Evolutionary conservation across 192 early-diverging fungal species (phyloP), one percentile per base, ranked within the genome.

Genomic region (Coemansia sp.): DNA sequence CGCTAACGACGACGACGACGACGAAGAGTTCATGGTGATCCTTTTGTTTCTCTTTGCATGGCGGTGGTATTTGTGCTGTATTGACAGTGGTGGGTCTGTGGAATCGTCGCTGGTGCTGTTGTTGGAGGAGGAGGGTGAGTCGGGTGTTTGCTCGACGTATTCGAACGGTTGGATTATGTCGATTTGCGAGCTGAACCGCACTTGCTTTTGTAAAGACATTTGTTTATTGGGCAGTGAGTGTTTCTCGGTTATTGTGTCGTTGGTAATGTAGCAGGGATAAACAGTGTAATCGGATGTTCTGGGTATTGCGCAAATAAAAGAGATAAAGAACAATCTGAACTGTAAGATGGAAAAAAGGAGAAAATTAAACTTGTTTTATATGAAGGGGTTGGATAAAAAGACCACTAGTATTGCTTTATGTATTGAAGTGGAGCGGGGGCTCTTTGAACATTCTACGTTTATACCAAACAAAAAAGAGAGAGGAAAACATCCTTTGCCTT

Each of bases 191-290:
- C 55, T 57, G 37, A 57, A 50, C n/a, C 41, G 50, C 3, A 50
- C 45, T 61, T 50, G 37, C n/a, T 61, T 61, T 30, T 59, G 28
- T 30, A 54, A 14, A 4, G 52, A n/a, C 52, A 54, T 54, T 17
- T 19, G 13, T 13, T 40, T 6, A 40, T 40, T 34, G 33, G 10
- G 33, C n/a, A n/a, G n/a, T n/a, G 10, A 34, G 33, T 34, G 33
- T 34, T 34, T 34, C 33, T 34, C n/a, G n/a, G n/a, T n/a, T n/a
- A n/a, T n/a, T n/a, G n/a, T n/a, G n/a, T n/a, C n/a, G 9, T 34
- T 34, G 3, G 33, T 6, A 34, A 34, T 34, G 9, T 6, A 34
- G 9, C 3, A 34, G 9, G 9, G 9, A 34, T 6, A 34, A 34
- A 34, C 3, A 9, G 3, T 41, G 38, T 13, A 14, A 41, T n/a